A percentile compares a stretch with the other conserved stretches of the same genome.
These are phyloP conservation scores for Smittium culicis DNA, from an alignment of 371 early-diverging fungal species.

Conservation along the genomic window DNA sequence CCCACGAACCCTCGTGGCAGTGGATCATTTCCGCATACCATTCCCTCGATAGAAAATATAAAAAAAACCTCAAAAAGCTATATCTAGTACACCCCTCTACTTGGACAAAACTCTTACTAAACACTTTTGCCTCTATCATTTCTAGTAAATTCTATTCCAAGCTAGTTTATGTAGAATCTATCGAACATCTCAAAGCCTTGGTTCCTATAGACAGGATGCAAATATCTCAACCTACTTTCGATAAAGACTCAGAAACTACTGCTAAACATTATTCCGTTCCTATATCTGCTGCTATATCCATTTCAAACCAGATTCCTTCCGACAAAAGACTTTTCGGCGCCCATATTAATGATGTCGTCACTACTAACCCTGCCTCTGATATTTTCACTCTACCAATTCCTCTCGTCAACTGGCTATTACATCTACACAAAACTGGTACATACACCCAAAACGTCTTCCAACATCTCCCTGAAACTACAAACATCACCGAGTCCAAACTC, in stretches of 20 bases:
- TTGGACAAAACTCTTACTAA: conserved; percentile 55
- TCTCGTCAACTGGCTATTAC: conserved; percentile 44
- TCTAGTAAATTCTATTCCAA: conserved; percentile 92
- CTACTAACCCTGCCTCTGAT: conserved; percentile 28
- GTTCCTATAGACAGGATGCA: conserved; percentile 56
- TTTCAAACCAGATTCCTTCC: conserved; percentile 8
- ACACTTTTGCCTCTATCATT: conserved; percentile 45
- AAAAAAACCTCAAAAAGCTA: conserved; percentile 83
- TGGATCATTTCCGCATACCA: conserved; percentile 80
- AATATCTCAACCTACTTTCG: conserved; percentile 58
- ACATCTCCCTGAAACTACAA: conserved; percentile 55
- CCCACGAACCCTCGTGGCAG: conserved; percentile 61
- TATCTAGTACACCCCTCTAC: conserved; percentile 75
- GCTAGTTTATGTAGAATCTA: conserved; percentile 57
- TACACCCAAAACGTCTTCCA: conserved; percentile 77
- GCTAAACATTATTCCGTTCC: conserved; percentile 15
- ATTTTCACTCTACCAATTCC: conserved; percentile 45
- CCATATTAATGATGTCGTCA: conserved; percentile 43
- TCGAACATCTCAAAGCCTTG: conserved; percentile 46
- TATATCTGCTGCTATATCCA: conserved; percentile 13
- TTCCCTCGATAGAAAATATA: conserved; percentile 60
- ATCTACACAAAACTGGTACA: conserved; percentile 42
- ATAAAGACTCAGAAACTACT: conserved; percentile 38
- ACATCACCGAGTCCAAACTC: conserved; percentile 23
- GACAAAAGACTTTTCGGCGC: conserved; percentile 38